Base-by-base conservation (phyloP, 2,329 filamentous ascomycete genomes). In the Penicillium sclerotiorum region DNA sequence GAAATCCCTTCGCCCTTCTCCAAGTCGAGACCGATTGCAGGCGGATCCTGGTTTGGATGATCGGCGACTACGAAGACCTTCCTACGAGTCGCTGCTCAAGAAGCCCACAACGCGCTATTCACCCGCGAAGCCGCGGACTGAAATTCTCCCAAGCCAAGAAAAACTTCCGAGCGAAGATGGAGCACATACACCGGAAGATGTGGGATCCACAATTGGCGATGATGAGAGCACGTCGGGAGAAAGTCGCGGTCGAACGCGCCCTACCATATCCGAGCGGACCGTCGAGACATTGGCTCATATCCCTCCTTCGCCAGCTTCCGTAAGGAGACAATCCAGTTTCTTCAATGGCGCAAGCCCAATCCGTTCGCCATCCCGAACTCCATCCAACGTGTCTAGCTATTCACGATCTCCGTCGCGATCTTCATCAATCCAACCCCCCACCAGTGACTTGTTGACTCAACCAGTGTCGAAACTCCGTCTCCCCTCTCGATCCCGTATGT, bases 281-380 rank as follows among this genome's bases (percentile, higher is more conserved):
- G 86, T 95, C 35, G 90, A 95, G 67, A 95, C 90, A 0, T 75
- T 96, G 5, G 81, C 90, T 3, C 82, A 85, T 39, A 76, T 96
- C 23, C 89, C 91, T 0, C 84, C 89, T 0, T 94, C 91, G 1
- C 91, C 92, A 4, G 83, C 82, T 0, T 70, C 88, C 38, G 82
- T 79, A 45, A 83, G 83, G 50, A 83, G 85, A 46, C 76, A 81
- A 8, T 90, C 89, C 0, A 84, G 82, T 47, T 91, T 95, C 68
- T 94, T 89, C 65, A 85, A 84, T 41, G 71, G 77, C 2, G 78
- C 85, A n/a, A 80, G 81, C 50, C 76, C 80, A 6, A 81, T 81
- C 71, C 77, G 79, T 15, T 81, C 87, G 4, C 63, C 90, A 69
- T 57, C 87, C 73, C 76, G 86, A 73, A 77, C 87, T 68, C 64